These are phyloP conservation scores for Cytospora mali DNA, from an alignment of 2,329 filamentous ascomycete species.

Conservation along the genomic window DNA sequence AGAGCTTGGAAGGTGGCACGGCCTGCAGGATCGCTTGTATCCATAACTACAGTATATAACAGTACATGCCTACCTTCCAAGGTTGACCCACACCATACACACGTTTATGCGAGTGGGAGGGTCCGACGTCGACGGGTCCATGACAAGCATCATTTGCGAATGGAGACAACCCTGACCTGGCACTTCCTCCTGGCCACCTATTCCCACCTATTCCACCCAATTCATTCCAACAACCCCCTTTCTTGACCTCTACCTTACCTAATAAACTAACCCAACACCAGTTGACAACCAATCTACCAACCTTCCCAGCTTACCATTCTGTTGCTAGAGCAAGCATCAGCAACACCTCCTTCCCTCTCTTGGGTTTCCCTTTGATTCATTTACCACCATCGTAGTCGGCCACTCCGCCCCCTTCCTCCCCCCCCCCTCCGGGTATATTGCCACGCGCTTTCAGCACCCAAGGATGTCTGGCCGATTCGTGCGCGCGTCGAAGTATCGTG, in stretches of 20 bases:
- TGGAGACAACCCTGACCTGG: constrained; percentile 2
- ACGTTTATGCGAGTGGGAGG: not conserved
- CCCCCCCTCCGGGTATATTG: constrained; percentile 3
- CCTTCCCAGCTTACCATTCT: not conserved
- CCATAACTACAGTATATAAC: too few relatives aligned
- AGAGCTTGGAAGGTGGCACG: too few relatives aligned
- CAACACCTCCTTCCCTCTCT: not conserved
- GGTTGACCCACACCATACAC: not conserved
- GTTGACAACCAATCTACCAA: not conserved
- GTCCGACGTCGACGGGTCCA: not conserved
- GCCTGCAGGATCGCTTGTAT: too few relatives aligned
- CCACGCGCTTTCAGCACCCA: constrained; percentile 26
- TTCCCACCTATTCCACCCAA: not conserved
- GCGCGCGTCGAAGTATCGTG: constrained; percentile 70
- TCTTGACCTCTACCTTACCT: constrained; percentile 1
- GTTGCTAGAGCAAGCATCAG: not conserved
- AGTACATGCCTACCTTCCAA: too few relatives aligned
- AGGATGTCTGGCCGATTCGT: constrained; percentile 67
- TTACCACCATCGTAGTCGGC: not conserved
- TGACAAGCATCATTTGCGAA: not conserved
- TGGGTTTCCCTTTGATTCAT: not conserved
- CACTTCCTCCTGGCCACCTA: not conserved
- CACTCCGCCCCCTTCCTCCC: too few relatives aligned
- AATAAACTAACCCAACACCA: not conserved
- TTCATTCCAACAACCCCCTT: not conserved